phyloP scores from a whole-genome alignment of 768 basidiomycete genomes.

The Chalciporus sphaerocephalus region DNA sequence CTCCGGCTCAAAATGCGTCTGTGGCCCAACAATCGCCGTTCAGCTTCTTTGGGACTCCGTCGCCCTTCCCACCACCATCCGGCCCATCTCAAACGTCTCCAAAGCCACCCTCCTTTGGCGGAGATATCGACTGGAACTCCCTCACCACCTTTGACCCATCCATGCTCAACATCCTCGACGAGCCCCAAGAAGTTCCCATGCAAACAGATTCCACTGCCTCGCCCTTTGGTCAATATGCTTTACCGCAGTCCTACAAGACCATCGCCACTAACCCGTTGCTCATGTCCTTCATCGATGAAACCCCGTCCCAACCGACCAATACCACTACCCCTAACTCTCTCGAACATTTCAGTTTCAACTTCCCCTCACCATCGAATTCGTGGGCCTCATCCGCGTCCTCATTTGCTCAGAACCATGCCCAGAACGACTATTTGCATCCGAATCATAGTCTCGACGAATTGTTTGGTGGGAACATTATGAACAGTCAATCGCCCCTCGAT shows the following conservation, averaged over 20 bases:
- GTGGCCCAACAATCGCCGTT: slow-evolving; percentile 20
- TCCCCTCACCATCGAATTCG: slow-evolving; percentile 35
- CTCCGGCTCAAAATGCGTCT: slow-evolving; percentile 20
- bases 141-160: slow-evolving; percentile 67
- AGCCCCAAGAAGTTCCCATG: slow-evolving; percentile 56
- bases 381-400: slow-evolving; percentile 17
- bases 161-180: slow-evolving; percentile 62
- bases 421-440: slow-evolving; percentile 23
- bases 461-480: slow-evolving; percentile 39
- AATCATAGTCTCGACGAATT: slow-evolving; percentile 40
- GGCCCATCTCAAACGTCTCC: slow-evolving; percentile 33
- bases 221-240: slow-evolving; percentile 46
- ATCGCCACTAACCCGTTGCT: slow-evolving; percentile 81
- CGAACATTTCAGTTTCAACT: slow-evolving; percentile 44
- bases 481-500: slow-evolving; percentile 31
- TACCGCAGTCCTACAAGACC: slow-evolving; percentile 59
- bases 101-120: slow-evolving; percentile 16
- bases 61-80: slow-evolving; percentile 21
- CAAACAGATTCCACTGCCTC: slow-evolving; percentile 48
- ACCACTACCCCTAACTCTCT: slow-evolving; percentile 21
- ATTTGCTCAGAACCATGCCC: slow-evolving; percentile 17
- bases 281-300: slow-evolving; percentile 73
- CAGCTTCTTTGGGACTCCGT: slow-evolving; percentile 24
- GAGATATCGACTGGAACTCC: slow-evolving; percentile 57
- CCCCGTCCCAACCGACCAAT: slow-evolving; percentile 24